Evolutionary conservation across 2,329 filamentous ascomycete genomes (phyloP).

Genomic region (Arthrobotrys pseudoclavata): DNA sequence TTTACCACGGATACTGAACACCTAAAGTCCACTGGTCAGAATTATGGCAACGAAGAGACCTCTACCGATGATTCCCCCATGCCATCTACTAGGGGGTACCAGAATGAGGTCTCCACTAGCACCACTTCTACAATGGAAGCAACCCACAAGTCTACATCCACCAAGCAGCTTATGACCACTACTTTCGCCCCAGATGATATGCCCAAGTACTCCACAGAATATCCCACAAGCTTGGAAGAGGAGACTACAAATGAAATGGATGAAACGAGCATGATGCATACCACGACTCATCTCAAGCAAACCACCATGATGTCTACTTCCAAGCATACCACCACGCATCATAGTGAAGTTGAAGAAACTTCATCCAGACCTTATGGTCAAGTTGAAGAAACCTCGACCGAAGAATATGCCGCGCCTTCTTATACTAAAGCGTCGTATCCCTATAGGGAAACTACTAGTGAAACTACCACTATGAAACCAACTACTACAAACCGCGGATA

Average conservation of each 20-base stretch:
- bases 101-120: background rate
- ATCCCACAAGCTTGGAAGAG: too few relatives aligned
- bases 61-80: background rate
- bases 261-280: background rate
- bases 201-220: background rate
- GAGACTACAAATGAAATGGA: background rate
- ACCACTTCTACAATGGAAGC: background rate
- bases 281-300: background rate
- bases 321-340: background rate
- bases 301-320: background rate
- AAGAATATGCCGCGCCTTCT: background rate
- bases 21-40: background rate
- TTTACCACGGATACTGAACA: background rate
- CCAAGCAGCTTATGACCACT: background rate
- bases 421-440: background rate
- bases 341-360: background rate
- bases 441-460: background rate
- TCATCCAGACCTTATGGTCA: background rate
- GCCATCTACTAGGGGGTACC: background rate
- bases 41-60: background rate
- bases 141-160: background rate
- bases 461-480: background rate
- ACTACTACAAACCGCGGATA: background rate
- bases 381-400: conserved; percentile 9
- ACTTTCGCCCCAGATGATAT: background rate